Base-by-base conservation (phyloP, 306 rosid species). In the Inga oerstediana region DNA sequence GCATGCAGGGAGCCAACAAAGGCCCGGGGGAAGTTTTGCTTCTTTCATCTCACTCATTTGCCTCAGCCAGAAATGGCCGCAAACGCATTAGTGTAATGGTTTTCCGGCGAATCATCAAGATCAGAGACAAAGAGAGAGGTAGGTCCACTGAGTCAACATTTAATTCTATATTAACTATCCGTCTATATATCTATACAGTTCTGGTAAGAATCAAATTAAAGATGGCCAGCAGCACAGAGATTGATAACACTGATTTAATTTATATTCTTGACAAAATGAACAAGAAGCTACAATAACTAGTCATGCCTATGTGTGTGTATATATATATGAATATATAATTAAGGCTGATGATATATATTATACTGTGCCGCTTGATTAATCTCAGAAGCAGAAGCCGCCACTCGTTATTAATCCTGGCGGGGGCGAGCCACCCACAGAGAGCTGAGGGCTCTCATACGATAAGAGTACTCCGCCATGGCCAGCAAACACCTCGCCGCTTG, bases 401-500 rank as follows among this genome's bases (percentile, higher is more conserved):
- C 10, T 48, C 16, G 17, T 11, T 1, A n/a, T 80, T 87, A 91
- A 24, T 94, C 97, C 74, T 86, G 93, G 67, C 97, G 93, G 71
- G 97, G 94, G 24, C 99, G 95, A 24, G 94, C 88, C 87, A 86
- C 14, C 99, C 99, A 97, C 14, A 97, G 85, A 74, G 99, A 97
- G 81, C 99, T 97, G 30, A 94, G 92, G 2, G 98, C 95, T 85
- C 98, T 87, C 70, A 94, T 89, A 22, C 99, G 95, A 78, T 94
- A 93, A 71, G 90, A 89, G 88, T 97, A 97, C 86, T 94, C 99
- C 0, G 97, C 95, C 1, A 97, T 91, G 2, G 95, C 95, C 84
- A 97, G 79, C 82, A 97, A 85, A 88, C 99, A 94, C 90, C 97
- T 87, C 0, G 99, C 99, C 10, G 97, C 90, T 84, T 97, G 99